Conservation (phyloP, 139 green algal genomes). For the Trebouxia sp. region DNA sequence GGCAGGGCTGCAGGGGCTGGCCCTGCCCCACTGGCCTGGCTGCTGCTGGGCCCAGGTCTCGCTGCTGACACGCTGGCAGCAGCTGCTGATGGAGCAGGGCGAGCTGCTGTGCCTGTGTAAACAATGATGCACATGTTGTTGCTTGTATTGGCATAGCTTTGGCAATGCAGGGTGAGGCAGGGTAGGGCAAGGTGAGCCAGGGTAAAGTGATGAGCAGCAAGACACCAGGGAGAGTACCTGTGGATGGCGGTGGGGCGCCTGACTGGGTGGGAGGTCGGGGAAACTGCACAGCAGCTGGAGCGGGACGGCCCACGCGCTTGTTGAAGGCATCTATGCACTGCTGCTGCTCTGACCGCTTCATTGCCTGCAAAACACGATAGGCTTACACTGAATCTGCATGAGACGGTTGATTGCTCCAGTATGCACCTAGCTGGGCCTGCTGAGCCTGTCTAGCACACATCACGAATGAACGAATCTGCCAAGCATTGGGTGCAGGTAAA, state of each 20-base stretch:
- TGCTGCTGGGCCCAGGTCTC: neutral
- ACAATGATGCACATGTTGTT: too few species aligned
- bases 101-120: neutral
- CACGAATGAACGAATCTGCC: too few species aligned
- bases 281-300: neutral
- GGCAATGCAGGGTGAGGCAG: neutral
- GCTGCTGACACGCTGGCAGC: neutral
- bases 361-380: slow-evolving; percentile 15
- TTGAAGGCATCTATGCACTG: slow-evolving; percentile 36
- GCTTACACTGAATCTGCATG: neutral
- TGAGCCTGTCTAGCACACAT: too few species aligned
- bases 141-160: neutral
- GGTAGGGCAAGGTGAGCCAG: neutral
- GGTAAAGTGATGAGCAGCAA: too few species aligned
- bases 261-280: neutral
- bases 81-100: neutral
- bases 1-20: neutral
- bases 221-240: too few species aligned
- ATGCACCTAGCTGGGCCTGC: too few species aligned
- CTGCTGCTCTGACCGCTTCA: slow-evolving; percentile 43
- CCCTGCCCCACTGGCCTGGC: neutral
- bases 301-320: slow-evolving; percentile 18
- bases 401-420: too few species aligned
- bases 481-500: too few species aligned
- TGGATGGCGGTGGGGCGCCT: neutral